Evolutionary conservation across 2,329 filamentous ascomycete species (phyloP).

Genomic region (Emergomyces orientalis): DNA sequence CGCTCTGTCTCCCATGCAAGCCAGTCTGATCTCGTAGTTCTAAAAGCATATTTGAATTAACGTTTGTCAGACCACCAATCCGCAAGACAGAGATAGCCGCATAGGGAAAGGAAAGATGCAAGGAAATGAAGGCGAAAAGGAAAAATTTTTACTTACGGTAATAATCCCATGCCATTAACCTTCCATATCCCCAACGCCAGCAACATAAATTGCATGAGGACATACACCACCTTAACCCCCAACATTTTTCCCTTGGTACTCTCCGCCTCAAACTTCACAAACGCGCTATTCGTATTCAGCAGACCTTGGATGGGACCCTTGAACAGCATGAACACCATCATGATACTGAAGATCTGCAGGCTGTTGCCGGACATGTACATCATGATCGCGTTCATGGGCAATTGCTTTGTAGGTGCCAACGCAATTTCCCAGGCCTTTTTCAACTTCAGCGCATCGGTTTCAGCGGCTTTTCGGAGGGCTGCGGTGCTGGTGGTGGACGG

Average conservation of each 20-base stretch:
- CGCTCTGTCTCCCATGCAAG: conserved; percentile 83
- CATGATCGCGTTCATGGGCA: conserved; percentile 98
- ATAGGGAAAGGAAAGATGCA: conserved; percentile 3
- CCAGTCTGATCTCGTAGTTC: conserved; percentile 94
- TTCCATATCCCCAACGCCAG: conserved; percentile 89
- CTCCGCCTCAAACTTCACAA: conserved; percentile 80
- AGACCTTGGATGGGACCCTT: conserved; percentile 88
- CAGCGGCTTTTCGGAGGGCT: conserved; percentile 49
- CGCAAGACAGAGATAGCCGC: not conserved
- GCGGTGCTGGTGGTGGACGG: conserved; percentile 53
- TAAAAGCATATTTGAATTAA: conserved; percentile 17
- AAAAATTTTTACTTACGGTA: conserved; percentile 61
- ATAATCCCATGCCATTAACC: conserved; percentile 86
- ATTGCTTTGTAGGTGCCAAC: conserved; percentile 80
- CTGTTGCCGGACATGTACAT: conserved; percentile 99
- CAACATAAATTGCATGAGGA: conserved; percentile 76
- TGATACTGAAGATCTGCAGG: conserved; percentile 97
- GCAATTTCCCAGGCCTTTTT: conserved; percentile 99
- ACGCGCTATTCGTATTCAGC: conserved; percentile 73
- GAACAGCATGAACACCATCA: conserved; percentile 99
- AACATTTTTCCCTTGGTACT: conserved; percentile 64
- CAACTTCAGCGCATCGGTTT: conserved; percentile 91
- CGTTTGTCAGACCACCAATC: conserved; percentile 4
- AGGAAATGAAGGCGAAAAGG: not conserved
- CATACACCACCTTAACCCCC: conserved; percentile 77